Base-by-base conservation (phyloP, 2,329 filamentous ascomycete genomes). In the Hawksworthiomyces lignivorus region DNA sequence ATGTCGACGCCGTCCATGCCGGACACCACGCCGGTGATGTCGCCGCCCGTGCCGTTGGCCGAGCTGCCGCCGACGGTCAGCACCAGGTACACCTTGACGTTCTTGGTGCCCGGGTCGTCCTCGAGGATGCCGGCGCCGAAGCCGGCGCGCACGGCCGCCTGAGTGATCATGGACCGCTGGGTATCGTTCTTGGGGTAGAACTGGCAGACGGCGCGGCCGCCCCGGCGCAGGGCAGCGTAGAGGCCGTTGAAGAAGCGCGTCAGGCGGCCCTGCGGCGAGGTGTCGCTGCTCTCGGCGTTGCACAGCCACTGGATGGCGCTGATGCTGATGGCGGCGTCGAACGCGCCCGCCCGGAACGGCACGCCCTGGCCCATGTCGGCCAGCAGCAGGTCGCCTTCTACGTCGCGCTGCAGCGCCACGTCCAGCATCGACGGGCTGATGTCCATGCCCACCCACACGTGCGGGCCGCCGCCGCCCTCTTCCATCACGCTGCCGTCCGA, bases 251-350 rank as follows among this genome's bases (percentile, higher is more conserved):
- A 98, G 59, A 98, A 98, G 33, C 90, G 72, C 5, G 77, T 75
- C 20, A 98, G 64, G 6, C 92, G 70, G 0, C 84, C 87, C 21
- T 84, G 76, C 1, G 88, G 84, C 1, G 77, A 85, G 0, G 92
- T 89, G 37, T 94, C 87, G 57, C 79, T 86, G 46, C 77, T 85
- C 62, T 97, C 92, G 30, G 90, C 92, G 62, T 95, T 97, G 63
- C 92, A 98, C 22, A 98, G 72, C 92, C 92, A 98, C 63, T 98
- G 92, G n/a, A 98, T 84, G 1, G 92, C 92, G 52, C 80, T 87
- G 59, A 98, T 97, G 56, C 82, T 88, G 54, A 98, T 88, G 18
- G 92, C 92, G 0, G 90, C 92, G 60, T 98, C 92, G 58, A 98
- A 98, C 0, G 82, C 79, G 24, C 92, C 92, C 0, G 92, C 78